These are phyloP conservation scores for Pseudocercospora macadamiae DNA, from an alignment of 2,329 filamentous ascomycete genomes.

Conservation along the genomic window DNA sequence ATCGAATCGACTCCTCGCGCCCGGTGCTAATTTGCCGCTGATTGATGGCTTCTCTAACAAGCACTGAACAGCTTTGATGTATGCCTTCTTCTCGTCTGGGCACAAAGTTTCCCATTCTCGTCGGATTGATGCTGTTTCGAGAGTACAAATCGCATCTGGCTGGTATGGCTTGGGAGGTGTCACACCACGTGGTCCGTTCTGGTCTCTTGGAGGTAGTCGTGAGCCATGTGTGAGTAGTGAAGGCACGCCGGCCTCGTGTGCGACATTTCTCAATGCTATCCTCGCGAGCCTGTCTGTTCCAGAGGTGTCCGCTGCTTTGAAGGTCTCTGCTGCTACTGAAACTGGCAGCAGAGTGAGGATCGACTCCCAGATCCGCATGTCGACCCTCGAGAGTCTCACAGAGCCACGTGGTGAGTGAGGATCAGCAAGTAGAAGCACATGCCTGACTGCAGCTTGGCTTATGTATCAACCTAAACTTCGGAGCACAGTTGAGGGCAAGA, in stretches of 20 bases:
- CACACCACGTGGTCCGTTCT: neutral
- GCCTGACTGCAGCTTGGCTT: neutral
- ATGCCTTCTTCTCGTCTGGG: slow-evolving; percentile 31
- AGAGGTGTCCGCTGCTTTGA: slow-evolving; percentile 31
- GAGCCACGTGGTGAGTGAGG: slow-evolving; percentile 11
- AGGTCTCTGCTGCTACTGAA: slow-evolving; percentile 15
- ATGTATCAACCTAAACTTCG: neutral
- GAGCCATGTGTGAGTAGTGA: too few species aligned
- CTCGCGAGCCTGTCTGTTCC: slow-evolving; percentile 30
- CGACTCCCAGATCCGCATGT: slow-evolving; percentile 19
- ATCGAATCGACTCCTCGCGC: slow-evolving; percentile 31
- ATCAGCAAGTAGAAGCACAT: neutral
- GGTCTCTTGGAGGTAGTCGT: neutral
- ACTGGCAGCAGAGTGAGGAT: slow-evolving; percentile 14
- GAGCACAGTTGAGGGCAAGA: neutral
- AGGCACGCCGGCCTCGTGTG: slow-evolving; percentile 5
- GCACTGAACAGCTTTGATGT: slow-evolving; percentile 38
- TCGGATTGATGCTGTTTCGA: slow-evolving; percentile 44
- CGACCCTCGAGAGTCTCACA: neutral
- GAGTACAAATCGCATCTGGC: slow-evolving; percentile 9
- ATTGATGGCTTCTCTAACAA: slow-evolving; percentile 32
- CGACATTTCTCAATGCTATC: slow-evolving; percentile 33
- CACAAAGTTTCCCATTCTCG: slow-evolving; percentile 46
- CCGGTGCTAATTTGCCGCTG: slow-evolving; percentile 29
- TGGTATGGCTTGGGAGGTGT: too few species aligned